Evolutionary conservation across 2,329 filamentous ascomycete genomes (phyloP).

Genomic region (Lecanicillium sp.): DNA sequence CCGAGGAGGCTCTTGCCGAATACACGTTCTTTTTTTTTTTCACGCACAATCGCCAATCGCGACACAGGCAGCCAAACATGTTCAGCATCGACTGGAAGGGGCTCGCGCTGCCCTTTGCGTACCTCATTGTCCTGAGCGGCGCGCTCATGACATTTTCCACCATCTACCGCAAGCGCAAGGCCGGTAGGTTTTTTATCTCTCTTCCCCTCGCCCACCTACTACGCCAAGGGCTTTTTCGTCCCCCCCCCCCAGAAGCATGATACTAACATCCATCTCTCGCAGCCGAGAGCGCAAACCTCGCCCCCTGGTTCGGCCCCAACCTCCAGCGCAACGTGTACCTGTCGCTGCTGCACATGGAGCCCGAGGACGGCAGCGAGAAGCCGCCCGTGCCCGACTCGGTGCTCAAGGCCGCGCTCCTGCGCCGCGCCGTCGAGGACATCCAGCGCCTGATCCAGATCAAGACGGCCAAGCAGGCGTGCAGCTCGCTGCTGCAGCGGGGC

Average conservation of each 20-base stretch:
- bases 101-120: slow-evolving; percentile 81
- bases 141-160: slow-evolving; percentile 88
- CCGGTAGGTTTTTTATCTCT: slow-evolving; percentile 46
- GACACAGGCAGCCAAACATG: slow-evolving; percentile 32
- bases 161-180: slow-evolving; percentile 89
- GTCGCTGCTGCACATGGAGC: slow-evolving; percentile 75
- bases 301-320: slow-evolving; percentile 90
- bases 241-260: slow-evolving; percentile 8
- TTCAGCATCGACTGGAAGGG: slow-evolving; percentile 70
- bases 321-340: slow-evolving; percentile 92
- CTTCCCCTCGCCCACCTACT: slow-evolving; percentile 8
- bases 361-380: slow-evolving; percentile 59
- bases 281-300: slow-evolving; percentile 78
- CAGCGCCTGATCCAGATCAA: slow-evolving; percentile 84
- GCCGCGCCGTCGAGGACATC: slow-evolving; percentile 89
- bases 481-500: slow-evolving; percentile 75
- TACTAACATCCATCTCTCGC: slow-evolving; percentile 16
- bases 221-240: slow-evolving; percentile 32
- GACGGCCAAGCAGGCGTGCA: slow-evolving; percentile 80
- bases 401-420: slow-evolving; percentile 79
- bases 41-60: too few species aligned
- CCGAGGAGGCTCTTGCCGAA: too few species aligned
- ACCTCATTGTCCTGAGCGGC: slow-evolving; percentile 79
- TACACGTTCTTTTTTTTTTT: too few species aligned
- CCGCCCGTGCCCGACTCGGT: slow-evolving; percentile 74